Conservation (phyloP, 306 rosid genomes). For the Crotalaria pallida region DNA sequence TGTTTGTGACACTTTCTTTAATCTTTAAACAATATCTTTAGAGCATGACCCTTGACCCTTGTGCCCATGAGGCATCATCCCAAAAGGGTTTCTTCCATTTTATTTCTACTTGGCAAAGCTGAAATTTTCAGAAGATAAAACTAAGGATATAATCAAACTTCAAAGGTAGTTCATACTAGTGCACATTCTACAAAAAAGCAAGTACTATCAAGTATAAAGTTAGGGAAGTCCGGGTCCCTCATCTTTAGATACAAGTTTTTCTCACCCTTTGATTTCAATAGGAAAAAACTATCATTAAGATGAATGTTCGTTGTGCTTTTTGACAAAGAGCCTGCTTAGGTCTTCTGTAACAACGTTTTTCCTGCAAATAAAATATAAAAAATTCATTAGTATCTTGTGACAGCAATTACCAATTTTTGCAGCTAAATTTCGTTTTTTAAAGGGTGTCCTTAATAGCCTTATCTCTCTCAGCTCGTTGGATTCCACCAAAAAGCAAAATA, state of each 20-base stretch:
- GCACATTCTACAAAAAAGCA: slow-evolving; percentile 31
- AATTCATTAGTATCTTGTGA: slow-evolving; percentile 6
- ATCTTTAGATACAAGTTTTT: slow-evolving; percentile 16
- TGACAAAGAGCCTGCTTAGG: slow-evolving; percentile 80
- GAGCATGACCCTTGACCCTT: neutral
- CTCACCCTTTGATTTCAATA: neutral
- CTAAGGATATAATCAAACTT: slow-evolving; percentile 23
- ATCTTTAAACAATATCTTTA: no score
- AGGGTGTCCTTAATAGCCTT: slow-evolving; percentile 31
- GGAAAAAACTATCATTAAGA: slow-evolving; percentile 23
- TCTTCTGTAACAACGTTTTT: slow-evolving; percentile 91
- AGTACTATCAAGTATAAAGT: slow-evolving; percentile 4
- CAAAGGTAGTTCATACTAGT: slow-evolving; percentile 1
- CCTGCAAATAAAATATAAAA: slow-evolving; percentile 47
- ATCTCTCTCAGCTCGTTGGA: slow-evolving; percentile 21
- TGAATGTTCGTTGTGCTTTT: slow-evolving; percentile 43
- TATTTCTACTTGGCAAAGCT: slow-evolving; percentile 13
- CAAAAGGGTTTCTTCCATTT: neutral
- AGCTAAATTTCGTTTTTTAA: slow-evolving; percentile 45
- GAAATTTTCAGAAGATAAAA: neutral
- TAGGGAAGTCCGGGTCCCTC: neutral
- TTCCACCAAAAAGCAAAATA: slow-evolving; percentile 15
- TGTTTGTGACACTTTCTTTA: no score
- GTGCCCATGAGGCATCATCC: neutral
- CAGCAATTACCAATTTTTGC: neutral